A percentile compares a stretch with the other conserved stretches of the same genome.
Conservation (phyloP, 768 basidiomycete genomes). For the Macrolepiota fuliginosa region DNA sequence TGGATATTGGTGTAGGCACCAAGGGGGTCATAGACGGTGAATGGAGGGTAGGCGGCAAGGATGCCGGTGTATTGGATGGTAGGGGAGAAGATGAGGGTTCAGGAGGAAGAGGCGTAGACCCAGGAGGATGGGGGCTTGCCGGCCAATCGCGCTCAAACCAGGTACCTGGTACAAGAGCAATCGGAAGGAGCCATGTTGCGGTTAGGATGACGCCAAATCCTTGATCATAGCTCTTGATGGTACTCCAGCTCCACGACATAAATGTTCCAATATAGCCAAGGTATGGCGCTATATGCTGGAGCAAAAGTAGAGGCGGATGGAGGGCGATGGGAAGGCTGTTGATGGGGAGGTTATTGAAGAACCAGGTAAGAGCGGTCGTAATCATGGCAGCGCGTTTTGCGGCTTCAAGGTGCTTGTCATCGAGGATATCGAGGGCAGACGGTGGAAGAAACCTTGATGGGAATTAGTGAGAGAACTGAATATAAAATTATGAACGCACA, state of each 20-base stretch:
- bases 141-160: slow-evolving; percentile 38
- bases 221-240: slow-evolving; percentile 69
- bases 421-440: slow-evolving; percentile 63
- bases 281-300: slow-evolving; percentile 64
- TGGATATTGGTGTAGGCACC: neutral
- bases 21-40: neutral
- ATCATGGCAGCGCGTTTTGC: slow-evolving; percentile 73
- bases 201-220: slow-evolving; percentile 75
- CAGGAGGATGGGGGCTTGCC: neutral
- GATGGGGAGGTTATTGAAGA: slow-evolving; percentile 64
- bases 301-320: slow-evolving; percentile 53
- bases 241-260: slow-evolving; percentile 79
- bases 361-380: slow-evolving; percentile 74
- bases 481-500: slow-evolving; percentile 42
- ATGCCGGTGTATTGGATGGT: neutral
- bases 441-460: slow-evolving; percentile 71
- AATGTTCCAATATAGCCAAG: slow-evolving; percentile 75
- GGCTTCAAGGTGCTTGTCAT: slow-evolving; percentile 64
- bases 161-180: slow-evolving; percentile 73
- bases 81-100: neutral
- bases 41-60: too few relatives aligned
- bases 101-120: neutral
- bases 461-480: neutral
- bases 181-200: slow-evolving; percentile 79
- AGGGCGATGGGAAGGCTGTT: slow-evolving; percentile 55